Evolutionary conservation across 2,329 filamentous ascomycete genomes (phyloP).

Genomic region (Cladosporium austrohemisphaericum): DNA sequence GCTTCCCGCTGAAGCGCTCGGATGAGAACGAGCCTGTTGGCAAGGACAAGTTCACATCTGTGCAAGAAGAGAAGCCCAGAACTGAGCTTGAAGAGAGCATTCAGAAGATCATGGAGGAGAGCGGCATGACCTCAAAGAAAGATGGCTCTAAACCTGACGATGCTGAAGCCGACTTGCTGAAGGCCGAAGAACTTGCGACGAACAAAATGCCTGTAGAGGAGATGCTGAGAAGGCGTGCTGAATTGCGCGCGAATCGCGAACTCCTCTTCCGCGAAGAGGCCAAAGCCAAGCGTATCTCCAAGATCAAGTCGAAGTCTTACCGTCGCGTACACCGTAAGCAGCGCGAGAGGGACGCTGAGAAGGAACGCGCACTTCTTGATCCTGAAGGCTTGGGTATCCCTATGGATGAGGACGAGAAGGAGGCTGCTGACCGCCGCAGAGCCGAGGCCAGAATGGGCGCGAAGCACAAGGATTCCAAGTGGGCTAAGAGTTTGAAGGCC

Average conservation of each 20-base stretch:
- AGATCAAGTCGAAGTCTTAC: slow-evolving; percentile 97
- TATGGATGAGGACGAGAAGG: slow-evolving; percentile 61
- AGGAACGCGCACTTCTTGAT: slow-evolving; percentile 53
- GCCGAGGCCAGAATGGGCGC: slow-evolving; percentile 82
- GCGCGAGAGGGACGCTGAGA: slow-evolving; percentile 55
- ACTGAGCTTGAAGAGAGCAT: slow-evolving; percentile 85
- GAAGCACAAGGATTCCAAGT: slow-evolving; percentile 83
- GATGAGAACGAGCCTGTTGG: slow-evolving; percentile 57
- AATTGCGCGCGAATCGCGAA: slow-evolving; percentile 76
- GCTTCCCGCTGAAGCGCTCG: slow-evolving; percentile 78
- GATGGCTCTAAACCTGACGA: slow-evolving; percentile 45
- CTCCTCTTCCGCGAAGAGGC: slow-evolving; percentile 84
- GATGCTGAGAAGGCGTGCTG: slow-evolving; percentile 66
- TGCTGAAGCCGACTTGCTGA: slow-evolving; percentile 62
- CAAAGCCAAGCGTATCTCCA: slow-evolving; percentile 88
- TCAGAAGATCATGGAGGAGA: slow-evolving; percentile 83
- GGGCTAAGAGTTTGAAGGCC: slow-evolving; percentile 80
- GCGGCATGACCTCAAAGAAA: slow-evolving; percentile 62
- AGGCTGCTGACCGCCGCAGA: slow-evolving; percentile 66
- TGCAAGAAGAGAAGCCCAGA: slow-evolving; percentile 56
- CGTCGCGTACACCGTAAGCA: slow-evolving; percentile 86
- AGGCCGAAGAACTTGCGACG: slow-evolving; percentile 65
- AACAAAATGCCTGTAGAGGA: slow-evolving; percentile 71
- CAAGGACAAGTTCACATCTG: slow-evolving; percentile 62
- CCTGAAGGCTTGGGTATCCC: slow-evolving; percentile 57